Evolutionary conservation across 805 yeast species (phyloP).

Genomic region (Candida wancherniae): DNA sequence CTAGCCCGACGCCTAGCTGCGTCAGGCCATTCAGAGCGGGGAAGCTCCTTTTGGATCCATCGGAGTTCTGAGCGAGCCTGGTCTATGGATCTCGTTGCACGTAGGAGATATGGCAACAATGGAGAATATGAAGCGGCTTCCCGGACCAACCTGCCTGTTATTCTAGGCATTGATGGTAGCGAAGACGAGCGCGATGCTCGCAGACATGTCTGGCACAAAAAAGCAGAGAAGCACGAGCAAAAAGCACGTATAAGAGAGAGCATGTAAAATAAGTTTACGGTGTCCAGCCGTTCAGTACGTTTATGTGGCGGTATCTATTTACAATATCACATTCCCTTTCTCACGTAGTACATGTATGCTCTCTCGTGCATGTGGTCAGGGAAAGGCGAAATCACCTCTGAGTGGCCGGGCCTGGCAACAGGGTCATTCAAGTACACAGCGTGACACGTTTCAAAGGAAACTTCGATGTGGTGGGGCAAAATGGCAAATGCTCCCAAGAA

Average conservation of each 20-base stretch:
- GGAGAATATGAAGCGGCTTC: constrained; percentile 24
- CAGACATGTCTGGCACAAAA: too few relatives aligned
- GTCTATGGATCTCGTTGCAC: constrained; percentile 25
- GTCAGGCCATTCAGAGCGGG: constrained; percentile 36
- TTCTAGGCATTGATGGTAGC: constrained; percentile 32
- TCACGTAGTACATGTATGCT: constrained; percentile 89
- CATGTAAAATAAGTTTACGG: too few relatives aligned
- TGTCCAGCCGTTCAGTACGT: too few relatives aligned
- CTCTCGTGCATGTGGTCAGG: constrained; percentile 79
- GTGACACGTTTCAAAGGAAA: constrained; percentile 88
- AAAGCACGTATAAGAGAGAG: too few relatives aligned
- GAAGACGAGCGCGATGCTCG: too few relatives aligned
- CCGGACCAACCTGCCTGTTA: constrained; percentile 24
- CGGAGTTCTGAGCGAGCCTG: constrained; percentile 52
- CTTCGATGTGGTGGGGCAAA: constrained; percentile 86
- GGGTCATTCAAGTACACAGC: constrained; percentile 97
- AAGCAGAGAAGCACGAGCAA: too few relatives aligned
- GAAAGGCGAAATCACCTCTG: constrained; percentile 92
- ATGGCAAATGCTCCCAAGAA: constrained; percentile 90
- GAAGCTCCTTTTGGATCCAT: constrained; percentile 63
- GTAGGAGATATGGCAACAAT: constrained; percentile 30
- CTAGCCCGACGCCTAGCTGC: constrained; percentile 54
- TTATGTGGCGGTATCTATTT: constrained; percentile 6
- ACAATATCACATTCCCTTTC: constrained; percentile 52
- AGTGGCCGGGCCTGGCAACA: constrained; percentile 92